Evolutionary conservation across 1,139 yeast species (phyloP).

Genomic region (Sugiyamaella grinbergsii): DNA sequence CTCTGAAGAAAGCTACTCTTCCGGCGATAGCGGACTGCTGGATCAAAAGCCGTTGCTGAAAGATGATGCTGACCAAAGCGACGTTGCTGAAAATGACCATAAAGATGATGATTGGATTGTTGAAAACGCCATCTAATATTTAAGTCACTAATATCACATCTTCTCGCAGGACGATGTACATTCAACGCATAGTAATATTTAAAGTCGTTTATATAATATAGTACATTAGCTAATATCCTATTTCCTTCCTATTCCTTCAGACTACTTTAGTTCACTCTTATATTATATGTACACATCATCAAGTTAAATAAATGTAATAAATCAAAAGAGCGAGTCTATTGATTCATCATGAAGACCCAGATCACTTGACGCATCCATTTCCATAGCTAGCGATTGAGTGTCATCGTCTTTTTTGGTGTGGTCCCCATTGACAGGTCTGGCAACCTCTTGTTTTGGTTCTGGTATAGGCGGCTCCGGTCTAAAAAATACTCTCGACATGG

Average conservation of each 20-base stretch:
- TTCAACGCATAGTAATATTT: too few relatives aligned
- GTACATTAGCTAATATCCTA: too few relatives aligned
- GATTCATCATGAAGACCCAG: conserved; percentile 24
- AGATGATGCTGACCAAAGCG: too few relatives aligned
- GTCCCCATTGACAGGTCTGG: neutral
- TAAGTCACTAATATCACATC: too few relatives aligned
- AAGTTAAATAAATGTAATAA: neutral
- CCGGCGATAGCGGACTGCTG: too few relatives aligned
- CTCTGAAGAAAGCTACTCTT: neutral
- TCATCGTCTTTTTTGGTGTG: neutral
- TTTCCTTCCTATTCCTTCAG: too few relatives aligned
- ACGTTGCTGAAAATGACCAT: too few relatives aligned
- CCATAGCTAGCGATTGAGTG: conserved; percentile 4
- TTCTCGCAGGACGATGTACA: neutral
- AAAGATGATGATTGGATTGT: too few relatives aligned
- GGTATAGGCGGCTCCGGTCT: conserved; percentile 17
- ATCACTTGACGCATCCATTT: conserved; percentile 14
- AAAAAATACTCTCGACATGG: conserved; percentile 35
- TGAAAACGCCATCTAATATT: too few relatives aligned
- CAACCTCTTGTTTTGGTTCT: neutral
- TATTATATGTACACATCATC: conserved; percentile 16
- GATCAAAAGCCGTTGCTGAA: too few relatives aligned
- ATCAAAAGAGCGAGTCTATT: conserved; percentile 24
- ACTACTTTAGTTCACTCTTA: too few relatives aligned
- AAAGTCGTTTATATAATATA: too few relatives aligned